Evolutionary conservation across 352 stramenopile genomes (phyloP).

Genomic region (Globisporangium uncinulatum): DNA sequence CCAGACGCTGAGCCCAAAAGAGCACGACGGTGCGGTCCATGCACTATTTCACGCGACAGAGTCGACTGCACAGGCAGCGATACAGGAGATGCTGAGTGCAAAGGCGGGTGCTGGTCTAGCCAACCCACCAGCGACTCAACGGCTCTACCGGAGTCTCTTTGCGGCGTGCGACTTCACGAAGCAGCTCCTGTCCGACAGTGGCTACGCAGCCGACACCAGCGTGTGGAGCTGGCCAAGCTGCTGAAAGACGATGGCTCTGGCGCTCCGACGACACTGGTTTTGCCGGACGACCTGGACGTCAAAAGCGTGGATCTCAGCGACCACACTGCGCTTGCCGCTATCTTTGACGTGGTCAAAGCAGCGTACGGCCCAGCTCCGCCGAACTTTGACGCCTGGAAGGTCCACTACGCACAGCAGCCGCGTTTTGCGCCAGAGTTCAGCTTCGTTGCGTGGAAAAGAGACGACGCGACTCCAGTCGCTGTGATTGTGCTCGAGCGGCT

Average conservation of each 20-base stretch:
- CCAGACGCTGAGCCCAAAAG: neutral
- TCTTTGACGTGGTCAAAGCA: constrained; percentile 14
- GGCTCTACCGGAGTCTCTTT: neutral
- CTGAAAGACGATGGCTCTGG: neutral
- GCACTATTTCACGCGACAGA: neutral
- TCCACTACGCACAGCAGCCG: constrained; percentile 13
- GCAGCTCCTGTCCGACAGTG: neutral
- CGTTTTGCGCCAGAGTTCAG: constrained; percentile 15
- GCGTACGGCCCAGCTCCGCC: constrained; percentile 10
- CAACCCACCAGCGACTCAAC: neutral
- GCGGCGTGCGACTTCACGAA: constrained; percentile 2
- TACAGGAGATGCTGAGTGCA: neutral
- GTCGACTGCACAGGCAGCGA: neutral
- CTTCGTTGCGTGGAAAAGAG: constrained; percentile 10
- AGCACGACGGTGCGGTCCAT: neutral
- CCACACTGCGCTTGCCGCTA: neutral
- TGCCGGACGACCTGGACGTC: constrained; percentile 3
- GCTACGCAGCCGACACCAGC: neutral
- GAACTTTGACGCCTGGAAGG: constrained; percentile 13
- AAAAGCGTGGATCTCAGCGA: constrained; percentile 3
- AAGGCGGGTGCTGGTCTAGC: neutral
- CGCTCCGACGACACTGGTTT: neutral
- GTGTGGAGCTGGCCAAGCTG: constrained; percentile 6
- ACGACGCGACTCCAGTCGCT: neutral
- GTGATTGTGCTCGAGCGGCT: constrained; percentile 3